These are phyloP conservation scores for Corniculantispora saksenae DNA, from an alignment of 2,329 filamentous ascomycete species.

Conservation along the genomic window DNA sequence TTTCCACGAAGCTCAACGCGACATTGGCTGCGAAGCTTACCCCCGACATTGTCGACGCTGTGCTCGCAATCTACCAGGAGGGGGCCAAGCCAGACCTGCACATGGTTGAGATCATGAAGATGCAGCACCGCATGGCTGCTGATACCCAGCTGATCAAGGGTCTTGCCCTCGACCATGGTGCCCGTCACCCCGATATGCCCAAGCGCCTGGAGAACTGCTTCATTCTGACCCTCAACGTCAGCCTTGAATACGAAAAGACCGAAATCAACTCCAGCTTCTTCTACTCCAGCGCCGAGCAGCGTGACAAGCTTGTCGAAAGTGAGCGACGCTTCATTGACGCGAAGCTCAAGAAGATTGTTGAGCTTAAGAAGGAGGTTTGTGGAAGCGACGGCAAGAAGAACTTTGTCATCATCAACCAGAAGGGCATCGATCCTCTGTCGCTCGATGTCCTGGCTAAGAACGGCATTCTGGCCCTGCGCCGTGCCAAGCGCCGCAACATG, in stretches of 20 bases:
- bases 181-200: conserved; percentile 96
- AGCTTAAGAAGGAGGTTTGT: conserved; percentile 96
- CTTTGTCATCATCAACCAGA: conserved; percentile 98
- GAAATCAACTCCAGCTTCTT: conserved; percentile 99
- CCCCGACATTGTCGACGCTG: conserved; percentile 92
- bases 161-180: conserved; percentile 90
- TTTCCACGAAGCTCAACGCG: conserved; percentile 91
- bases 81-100: conserved; percentile 93
- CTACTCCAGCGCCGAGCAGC: conserved; percentile 94
- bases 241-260: conserved; percentile 97
- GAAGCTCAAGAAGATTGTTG: conserved; percentile 95
- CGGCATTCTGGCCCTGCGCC: conserved; percentile 88
- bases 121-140: conserved; percentile 95
- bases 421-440: conserved; percentile 95
- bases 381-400: conserved; percentile 90
- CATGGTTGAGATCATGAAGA: conserved; percentile 99
- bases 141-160: conserved; percentile 96
- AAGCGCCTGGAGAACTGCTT: conserved; percentile 94
- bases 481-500: conserved; percentile 99
- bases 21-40: conserved; percentile 88
- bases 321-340: conserved; percentile 94
- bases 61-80: conserved; percentile 88
- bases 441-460: conserved; percentile 97
- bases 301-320: conserved; percentile 96
- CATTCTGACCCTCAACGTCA: conserved; percentile 94